A percentile compares a stretch with the other conserved stretches of the same genome.
Evolutionary conservation across 495 filamentous ascomycete species (phyloP).

Genomic region (Neurospora tetraspora): DNA sequence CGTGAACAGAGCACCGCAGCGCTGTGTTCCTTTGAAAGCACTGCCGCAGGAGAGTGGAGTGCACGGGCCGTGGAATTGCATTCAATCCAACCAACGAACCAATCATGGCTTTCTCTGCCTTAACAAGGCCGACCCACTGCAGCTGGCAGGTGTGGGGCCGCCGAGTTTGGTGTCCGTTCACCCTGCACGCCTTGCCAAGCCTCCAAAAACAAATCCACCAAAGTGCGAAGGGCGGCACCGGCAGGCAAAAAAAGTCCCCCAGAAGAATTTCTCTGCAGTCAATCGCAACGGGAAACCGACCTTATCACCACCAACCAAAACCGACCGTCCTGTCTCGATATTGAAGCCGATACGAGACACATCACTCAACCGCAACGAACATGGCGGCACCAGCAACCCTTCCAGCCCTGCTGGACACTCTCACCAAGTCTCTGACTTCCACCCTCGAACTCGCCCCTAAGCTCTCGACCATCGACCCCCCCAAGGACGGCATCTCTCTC

Average conservation of each 20-base stretch:
- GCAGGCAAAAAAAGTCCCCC: background rate
- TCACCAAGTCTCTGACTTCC: conserved; percentile 53
- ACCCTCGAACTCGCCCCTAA: conserved; percentile 53
- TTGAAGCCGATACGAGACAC: background rate
- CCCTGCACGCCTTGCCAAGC: background rate
- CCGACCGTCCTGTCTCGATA: too few species aligned
- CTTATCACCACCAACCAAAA: background rate
- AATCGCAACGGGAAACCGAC: background rate
- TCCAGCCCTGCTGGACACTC: conserved; percentile 49
- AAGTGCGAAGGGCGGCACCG: background rate
- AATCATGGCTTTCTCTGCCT: background rate
- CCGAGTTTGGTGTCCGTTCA: background rate
- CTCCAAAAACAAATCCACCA: background rate
- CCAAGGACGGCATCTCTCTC: conserved; percentile 82
- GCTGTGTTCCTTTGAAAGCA: background rate
- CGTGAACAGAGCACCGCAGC: background rate
- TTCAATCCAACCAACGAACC: background rate
- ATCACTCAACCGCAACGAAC: background rate
- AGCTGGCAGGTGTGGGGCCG: background rate
- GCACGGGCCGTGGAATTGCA: background rate
- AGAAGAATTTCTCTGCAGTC: background rate
- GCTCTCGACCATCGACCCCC: conserved; percentile 44
- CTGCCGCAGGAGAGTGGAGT: background rate
- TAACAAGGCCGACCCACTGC: background rate
- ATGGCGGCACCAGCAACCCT: conserved; percentile 44